These are phyloP conservation scores for Primulina tabacum DNA, from an alignment of 257 asterid genomes.

Conservation along the genomic window DNA sequence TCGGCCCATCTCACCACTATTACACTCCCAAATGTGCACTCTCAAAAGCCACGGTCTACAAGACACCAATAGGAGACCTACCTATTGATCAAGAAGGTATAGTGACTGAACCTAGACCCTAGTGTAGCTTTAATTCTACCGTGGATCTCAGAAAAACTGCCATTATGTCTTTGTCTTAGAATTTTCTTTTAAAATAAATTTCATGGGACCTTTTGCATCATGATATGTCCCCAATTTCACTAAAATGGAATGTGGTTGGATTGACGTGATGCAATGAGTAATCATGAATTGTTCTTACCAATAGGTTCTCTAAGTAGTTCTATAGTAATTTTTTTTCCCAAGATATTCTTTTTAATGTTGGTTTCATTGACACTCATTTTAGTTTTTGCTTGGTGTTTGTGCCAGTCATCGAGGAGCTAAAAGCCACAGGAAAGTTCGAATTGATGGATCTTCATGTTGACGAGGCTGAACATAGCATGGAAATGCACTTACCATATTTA, in stretches of 20 bases:
- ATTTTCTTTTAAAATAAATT: background rate
- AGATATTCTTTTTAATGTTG: background rate
- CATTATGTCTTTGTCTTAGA: background rate
- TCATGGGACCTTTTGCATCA: background rate
- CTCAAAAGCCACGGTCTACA: conserved; percentile 77
- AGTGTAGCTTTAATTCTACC: background rate
- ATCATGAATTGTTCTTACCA: background rate
- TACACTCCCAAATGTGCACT: conserved; percentile 91
- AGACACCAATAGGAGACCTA: conserved; percentile 91
- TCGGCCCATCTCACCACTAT: conserved; percentile 97
- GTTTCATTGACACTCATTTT: conserved; percentile 18
- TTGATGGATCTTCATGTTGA: conserved; percentile 85
- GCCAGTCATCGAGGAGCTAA: conserved; percentile 78
- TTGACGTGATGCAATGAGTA: background rate
- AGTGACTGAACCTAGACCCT: background rate
- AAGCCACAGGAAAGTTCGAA: conserved; percentile 88
- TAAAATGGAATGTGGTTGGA: background rate
- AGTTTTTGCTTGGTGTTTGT: conserved; percentile 14
- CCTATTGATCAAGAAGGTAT: conserved; percentile 91
- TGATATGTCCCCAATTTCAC: background rate
- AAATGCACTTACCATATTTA: conserved; percentile 96
- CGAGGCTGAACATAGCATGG: conserved; percentile 99
- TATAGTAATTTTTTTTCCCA: background rate
- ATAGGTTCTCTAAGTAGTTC: background rate
- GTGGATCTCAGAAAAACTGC: background rate